Evolutionary conservation across 2,329 filamentous ascomycete genomes (phyloP).

Genomic region (Chaetomium sp.): DNA sequence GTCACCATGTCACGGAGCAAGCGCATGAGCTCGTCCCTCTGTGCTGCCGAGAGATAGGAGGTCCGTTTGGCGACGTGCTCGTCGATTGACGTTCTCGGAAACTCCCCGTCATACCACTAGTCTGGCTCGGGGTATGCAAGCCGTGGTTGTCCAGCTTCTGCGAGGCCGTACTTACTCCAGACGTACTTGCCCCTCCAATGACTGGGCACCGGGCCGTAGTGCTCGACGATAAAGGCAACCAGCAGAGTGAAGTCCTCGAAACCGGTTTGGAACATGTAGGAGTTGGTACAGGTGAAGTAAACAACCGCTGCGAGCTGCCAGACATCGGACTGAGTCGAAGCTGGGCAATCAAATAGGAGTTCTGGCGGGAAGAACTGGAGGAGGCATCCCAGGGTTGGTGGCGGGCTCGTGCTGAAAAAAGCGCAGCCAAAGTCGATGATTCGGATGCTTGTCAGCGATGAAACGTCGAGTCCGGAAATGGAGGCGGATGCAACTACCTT

Average conservation of each 20-base stretch:
- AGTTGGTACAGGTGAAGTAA: not conserved
- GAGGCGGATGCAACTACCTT: not conserved
- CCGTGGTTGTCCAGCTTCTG: not conserved
- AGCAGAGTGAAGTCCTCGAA: not conserved
- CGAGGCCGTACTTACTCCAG: constrained; percentile 2
- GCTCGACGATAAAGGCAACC: constrained; percentile 6
- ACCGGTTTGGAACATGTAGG: constrained; percentile 10
- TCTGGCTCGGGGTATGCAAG: constrained; percentile 2
- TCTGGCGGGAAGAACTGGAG: constrained; percentile 2
- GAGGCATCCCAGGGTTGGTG: not conserved
- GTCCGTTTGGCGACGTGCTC: not conserved
- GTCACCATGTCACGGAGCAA: constrained; percentile 13
- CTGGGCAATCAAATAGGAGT: not conserved
- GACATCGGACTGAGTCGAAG: constrained; percentile 1
- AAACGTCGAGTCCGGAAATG: constrained; percentile 1
- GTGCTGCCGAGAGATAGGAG: constrained; percentile 1
- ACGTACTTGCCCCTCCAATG: constrained; percentile 12
- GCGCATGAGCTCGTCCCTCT: constrained; percentile 1
- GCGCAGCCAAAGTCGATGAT: constrained; percentile 13
- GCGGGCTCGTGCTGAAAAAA: constrained; percentile 9
- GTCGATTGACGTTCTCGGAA: not conserved
- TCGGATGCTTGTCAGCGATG: not conserved
- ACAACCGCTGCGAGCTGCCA: constrained; percentile 14
- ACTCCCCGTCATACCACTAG: constrained; percentile 1
- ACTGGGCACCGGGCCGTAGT: constrained; percentile 5